Percentiles rank a stretch among this genome's conserved stretches.
Evolutionary conservation across 192 early-diverging fungal genomes (phyloP).

Genomic region (Gaertneriomyces semiglobifer): DNA sequence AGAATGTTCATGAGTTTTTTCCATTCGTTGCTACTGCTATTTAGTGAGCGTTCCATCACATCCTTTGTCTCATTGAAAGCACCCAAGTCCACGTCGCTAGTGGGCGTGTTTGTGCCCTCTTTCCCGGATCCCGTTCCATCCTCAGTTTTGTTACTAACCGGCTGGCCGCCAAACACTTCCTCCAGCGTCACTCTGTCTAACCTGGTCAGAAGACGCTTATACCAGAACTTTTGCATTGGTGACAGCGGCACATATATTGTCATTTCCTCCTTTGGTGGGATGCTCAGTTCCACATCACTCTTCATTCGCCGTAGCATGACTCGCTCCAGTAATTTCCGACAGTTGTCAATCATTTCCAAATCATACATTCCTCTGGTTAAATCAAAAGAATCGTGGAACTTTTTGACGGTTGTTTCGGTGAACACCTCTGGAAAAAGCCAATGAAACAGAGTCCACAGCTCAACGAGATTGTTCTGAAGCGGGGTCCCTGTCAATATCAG

Average conservation of each 20-base stretch:
- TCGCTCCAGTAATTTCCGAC: conserved; percentile 35
- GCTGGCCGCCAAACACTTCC: conserved; percentile 31
- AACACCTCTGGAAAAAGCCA: conserved; percentile 70
- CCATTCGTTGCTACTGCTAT: conserved; percentile 30
- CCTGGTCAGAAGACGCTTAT: conserved; percentile 39
- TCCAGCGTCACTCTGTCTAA: conserved; percentile 33
- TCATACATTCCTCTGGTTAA: conserved; percentile 33
- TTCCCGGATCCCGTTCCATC: background rate
- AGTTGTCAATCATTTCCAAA: conserved; percentile 19
- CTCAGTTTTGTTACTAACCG: background rate
- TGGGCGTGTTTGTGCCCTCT: background rate
- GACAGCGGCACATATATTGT: conserved; percentile 38
- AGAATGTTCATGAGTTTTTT: conserved; percentile 48
- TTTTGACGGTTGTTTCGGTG: conserved; percentile 25
- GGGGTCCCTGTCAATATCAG: conserved; percentile 92
- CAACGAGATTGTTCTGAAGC: conserved; percentile 86
- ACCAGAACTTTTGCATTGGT: conserved; percentile 42
- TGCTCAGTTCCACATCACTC: conserved; percentile 37
- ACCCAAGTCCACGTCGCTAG: conserved; percentile 6
- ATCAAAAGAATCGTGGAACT: conserved; percentile 35
- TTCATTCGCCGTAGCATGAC: conserved; percentile 46
- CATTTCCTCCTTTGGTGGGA: conserved; percentile 44
- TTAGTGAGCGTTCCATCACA: conserved; percentile 20
- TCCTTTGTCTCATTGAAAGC: conserved; percentile 10
- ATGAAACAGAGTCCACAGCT: conserved; percentile 74